Evolutionary conservation across 371 early-diverging fungal species (phyloP), one percentile per base, ranked within the genome.

Genomic region (Amoeboaphelidium protococcarum): DNA sequence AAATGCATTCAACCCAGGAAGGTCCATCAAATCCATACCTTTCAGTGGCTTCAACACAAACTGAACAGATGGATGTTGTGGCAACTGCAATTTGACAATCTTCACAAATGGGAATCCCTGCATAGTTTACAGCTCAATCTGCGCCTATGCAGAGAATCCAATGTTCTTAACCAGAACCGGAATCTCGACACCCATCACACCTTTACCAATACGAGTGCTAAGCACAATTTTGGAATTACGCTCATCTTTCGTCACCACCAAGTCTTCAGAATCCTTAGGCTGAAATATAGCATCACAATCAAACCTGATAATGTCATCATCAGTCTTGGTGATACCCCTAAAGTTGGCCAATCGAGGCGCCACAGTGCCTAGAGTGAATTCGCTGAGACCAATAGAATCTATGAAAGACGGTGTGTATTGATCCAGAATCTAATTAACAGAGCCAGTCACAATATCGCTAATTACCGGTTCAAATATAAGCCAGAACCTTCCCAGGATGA

Each of bases 281-380:
- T 65, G 72, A 54, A 88, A 87, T 10, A 76, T 73, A n/a, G 82
- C 69, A 25, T 74, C 71, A 83, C 80, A 81, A 60, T 91, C 96
- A 92, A 96, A 80, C 49, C 37, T 31, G 37, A 91, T 73, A 6
- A 71, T 68, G 59, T 94, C 84, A 19, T 77, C 73, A 26, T 76
- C 74, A 44, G 75, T 71, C 37, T 74, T 66, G 40, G 74, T 68
- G 51, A 73, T 83, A 0, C 78, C 72, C 52, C 74, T 72, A 42
- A 97, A 76, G 20, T 70, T 67, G 46, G 89, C 86, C 19, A 98
- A 71, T 1, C 82, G 68, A 23, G 96, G 92, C 13, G 96, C 76
- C 52, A 81, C 80, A 16, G 87, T 85, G 16, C 99, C 99, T 50
- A 98, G 68, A 1, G 96, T 97, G 58, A 98, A 90, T 20, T 81